Conservation (phyloP, 345 rosid species). For the Acer negundo region DNA sequence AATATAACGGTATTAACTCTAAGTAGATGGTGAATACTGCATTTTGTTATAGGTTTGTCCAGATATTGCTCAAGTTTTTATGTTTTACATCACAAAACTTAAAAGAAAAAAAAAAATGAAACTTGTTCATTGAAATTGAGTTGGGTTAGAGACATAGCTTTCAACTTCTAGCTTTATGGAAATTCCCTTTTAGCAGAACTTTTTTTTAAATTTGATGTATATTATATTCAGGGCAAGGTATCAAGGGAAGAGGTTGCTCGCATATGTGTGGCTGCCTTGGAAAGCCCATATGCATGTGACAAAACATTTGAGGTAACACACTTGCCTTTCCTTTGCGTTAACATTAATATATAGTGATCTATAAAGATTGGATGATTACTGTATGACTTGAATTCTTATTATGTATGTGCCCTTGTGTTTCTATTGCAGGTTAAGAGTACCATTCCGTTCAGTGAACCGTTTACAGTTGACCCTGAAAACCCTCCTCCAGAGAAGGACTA, state of each 20-base stretch:
- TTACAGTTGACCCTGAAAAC: conserved; percentile 83
- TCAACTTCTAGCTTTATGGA: not conserved
- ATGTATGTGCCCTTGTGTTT: not conserved
- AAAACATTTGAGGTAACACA: conserved; percentile 84
- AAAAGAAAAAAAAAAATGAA: not conserved
- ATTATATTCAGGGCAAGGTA: conserved; percentile 66
- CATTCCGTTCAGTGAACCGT: conserved; percentile 86
- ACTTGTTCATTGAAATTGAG: not conserved
- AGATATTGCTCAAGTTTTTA: not conserved
- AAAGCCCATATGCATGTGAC: conserved; percentile 72
- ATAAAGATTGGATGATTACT: not conserved
- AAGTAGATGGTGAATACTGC: not conserved
- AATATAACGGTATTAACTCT: conserved; percentile 61
- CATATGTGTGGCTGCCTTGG: conserved; percentile 83
- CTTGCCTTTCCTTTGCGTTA: not conserved
- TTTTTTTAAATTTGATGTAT: not conserved
- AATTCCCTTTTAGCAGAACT: not conserved
- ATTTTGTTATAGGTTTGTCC: not conserved
- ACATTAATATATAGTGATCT: not conserved
- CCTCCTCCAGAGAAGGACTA: conserved; percentile 91
- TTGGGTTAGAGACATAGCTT: not conserved
- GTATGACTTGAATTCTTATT: not conserved
- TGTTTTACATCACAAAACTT: not conserved
- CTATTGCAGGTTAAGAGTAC: conserved; percentile 78
- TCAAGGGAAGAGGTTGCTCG: conserved; percentile 94